phyloP scores from a whole-genome alignment of 2,329 filamentous ascomycete genomes.

The Stemphylium lycopersici region DNA sequence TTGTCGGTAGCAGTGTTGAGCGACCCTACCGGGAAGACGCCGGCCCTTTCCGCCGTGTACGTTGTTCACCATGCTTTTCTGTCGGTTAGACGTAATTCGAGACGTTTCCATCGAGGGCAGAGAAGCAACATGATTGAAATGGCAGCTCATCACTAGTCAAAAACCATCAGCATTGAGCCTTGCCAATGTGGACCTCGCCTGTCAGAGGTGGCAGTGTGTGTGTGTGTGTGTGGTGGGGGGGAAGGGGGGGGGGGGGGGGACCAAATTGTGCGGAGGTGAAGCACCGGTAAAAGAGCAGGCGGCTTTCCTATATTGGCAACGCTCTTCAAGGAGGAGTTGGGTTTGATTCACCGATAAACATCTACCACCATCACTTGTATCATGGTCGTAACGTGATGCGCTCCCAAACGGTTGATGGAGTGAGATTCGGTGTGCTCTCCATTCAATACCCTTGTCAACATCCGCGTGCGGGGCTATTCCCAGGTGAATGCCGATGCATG shows the following conservation, averaged over 20 bases:
- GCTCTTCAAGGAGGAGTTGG: background rate
- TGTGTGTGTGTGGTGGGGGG: too few species aligned
- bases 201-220: conserved; percentile 2
- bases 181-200: conserved; percentile 7
- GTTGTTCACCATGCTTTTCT: background rate
- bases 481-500: background rate
- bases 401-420: background rate
- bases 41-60: background rate
- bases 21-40: background rate
- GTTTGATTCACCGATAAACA: background rate
- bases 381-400: background rate
- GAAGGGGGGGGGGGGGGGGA: too few species aligned
- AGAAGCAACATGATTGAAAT: background rate
- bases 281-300: background rate
- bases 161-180: background rate
- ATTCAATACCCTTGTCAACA: background rate
- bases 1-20: conserved; percentile 4
- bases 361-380: too few species aligned
- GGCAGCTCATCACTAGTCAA: background rate
- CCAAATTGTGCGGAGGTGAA: background rate
- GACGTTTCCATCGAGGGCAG: background rate
- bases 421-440: background rate
- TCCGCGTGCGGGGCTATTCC: background rate
- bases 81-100: background rate
- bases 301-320: background rate